These are phyloP conservation scores for Neohortaea acidophila DNA, from an alignment of 495 filamentous ascomycete species.

Conservation along the genomic window DNA sequence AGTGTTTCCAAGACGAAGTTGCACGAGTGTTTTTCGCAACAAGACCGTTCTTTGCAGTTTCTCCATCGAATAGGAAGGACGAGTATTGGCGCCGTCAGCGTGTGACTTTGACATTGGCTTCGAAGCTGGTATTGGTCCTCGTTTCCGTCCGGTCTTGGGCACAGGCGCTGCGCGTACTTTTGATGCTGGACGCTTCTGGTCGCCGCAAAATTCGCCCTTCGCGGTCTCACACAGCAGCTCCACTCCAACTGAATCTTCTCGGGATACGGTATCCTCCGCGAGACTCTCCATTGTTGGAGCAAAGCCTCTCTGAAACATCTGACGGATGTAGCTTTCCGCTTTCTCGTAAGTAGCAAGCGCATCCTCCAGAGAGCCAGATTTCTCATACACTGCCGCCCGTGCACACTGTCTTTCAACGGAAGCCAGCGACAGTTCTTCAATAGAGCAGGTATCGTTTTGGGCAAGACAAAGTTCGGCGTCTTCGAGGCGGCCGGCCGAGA, in stretches of 20 bases:
- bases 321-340: background rate
- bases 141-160: too few relatives aligned
- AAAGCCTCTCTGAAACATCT: background rate
- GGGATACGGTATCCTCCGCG: too few relatives aligned
- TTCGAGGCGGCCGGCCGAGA: slow-evolving; percentile 6
- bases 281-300: too few relatives aligned
- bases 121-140: too few relatives aligned
- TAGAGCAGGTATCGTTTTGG: background rate
- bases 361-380: slow-evolving; percentile 5
- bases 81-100: background rate
- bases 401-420: slow-evolving; percentile 4
- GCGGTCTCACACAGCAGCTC: too few relatives aligned
- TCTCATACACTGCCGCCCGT: slow-evolving; percentile 3
- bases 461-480: slow-evolving; percentile 13
- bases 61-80: background rate
- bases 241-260: too few relatives aligned
- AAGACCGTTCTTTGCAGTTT: background rate
- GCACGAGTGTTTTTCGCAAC: background rate
- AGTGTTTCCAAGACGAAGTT: too few relatives aligned
- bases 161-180: too few relatives aligned
- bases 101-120: too few relatives aligned
- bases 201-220: too few relatives aligned
- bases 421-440: background rate
- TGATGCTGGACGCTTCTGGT: too few relatives aligned
- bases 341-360: background rate